phyloP scores from a whole-genome alignment of 2,329 filamentous ascomycete genomes.

The Furcasterigmium furcatum region DNA sequence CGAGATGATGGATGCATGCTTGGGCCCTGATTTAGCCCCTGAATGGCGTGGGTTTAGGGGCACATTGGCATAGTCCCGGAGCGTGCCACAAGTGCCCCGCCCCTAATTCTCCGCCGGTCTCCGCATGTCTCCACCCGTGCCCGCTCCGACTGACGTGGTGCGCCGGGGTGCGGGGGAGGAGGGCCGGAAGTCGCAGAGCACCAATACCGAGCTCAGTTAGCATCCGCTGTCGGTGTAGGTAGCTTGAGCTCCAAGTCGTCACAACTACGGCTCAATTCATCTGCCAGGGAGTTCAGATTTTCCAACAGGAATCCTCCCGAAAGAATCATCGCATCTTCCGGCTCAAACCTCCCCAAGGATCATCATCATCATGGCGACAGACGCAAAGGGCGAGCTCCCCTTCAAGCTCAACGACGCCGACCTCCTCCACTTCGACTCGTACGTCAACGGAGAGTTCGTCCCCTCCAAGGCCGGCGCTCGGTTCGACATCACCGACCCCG shows the following conservation, averaged over 20 bases:
- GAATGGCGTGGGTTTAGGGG: no score
- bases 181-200: background rate
- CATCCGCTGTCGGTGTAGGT: no score
- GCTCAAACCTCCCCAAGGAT: background rate
- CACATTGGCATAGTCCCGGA: background rate
- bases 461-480: constrained; percentile 39
- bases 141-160: no score
- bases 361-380: background rate
- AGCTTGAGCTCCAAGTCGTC: no score
- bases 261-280: no score
- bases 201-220: background rate
- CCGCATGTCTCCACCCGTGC: no score
- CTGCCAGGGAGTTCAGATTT: no score
- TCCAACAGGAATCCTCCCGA: no score
- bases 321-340: no score
- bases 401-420: constrained; percentile 42
- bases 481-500: constrained; percentile 52
- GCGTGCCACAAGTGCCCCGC: background rate
- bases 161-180: background rate
- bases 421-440: constrained; percentile 46
- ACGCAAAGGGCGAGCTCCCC: constrained; percentile 18
- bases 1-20: no score
- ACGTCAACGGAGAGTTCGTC: constrained; percentile 45
- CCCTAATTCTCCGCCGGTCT: background rate
- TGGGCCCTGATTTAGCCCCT: no score